Conservation (phyloP, 805 yeast species). For the Myxozyma sirexii region DNA sequence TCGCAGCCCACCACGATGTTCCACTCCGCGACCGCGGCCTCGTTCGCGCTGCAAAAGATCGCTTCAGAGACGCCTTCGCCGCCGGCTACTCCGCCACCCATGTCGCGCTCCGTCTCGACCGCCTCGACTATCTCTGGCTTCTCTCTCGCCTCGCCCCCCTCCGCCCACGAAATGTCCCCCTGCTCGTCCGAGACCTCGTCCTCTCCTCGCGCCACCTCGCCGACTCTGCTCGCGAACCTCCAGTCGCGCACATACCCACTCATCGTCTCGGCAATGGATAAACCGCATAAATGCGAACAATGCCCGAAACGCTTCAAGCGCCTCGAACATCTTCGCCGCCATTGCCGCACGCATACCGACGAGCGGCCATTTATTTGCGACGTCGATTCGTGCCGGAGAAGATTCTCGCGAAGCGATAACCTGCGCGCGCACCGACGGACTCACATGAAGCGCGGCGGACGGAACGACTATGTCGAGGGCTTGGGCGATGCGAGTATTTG, state of each 20-base stretch:
- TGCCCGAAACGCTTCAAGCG: conserved; percentile 47
- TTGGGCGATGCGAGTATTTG: conserved; percentile 26
- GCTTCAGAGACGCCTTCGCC: conserved; percentile 31
- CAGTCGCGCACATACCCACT: conserved; percentile 18
- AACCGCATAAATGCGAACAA: conserved; percentile 44
- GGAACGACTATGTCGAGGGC: conserved; percentile 47
- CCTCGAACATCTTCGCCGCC: conserved; percentile 52
- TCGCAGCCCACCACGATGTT: conserved; percentile 18
- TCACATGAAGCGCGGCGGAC: conserved; percentile 53
- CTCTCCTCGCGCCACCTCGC: conserved; percentile 1
- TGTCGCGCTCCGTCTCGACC: conserved; percentile 18
- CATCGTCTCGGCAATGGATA: conserved; percentile 35
- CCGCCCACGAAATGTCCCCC: conserved; percentile 5
- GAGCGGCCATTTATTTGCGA: conserved; percentile 65
- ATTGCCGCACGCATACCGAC: conserved; percentile 72
- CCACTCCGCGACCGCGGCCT: conserved; percentile 29
- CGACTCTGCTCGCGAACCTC: background rate
- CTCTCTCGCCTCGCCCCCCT: conserved; percentile 11
- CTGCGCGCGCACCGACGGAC: conserved; percentile 75
- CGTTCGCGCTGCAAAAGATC: conserved; percentile 28
- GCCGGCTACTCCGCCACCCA: conserved; percentile 32
- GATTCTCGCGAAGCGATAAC: conserved; percentile 56
- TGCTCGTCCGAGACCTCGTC: conserved; percentile 1
- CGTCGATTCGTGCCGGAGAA: conserved; percentile 48
- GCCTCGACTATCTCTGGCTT: conserved; percentile 11